Evolutionary conservation across 1,284 basidiomycete species (phyloP).

Genomic region (Vanrija pseudolonga): DNA sequence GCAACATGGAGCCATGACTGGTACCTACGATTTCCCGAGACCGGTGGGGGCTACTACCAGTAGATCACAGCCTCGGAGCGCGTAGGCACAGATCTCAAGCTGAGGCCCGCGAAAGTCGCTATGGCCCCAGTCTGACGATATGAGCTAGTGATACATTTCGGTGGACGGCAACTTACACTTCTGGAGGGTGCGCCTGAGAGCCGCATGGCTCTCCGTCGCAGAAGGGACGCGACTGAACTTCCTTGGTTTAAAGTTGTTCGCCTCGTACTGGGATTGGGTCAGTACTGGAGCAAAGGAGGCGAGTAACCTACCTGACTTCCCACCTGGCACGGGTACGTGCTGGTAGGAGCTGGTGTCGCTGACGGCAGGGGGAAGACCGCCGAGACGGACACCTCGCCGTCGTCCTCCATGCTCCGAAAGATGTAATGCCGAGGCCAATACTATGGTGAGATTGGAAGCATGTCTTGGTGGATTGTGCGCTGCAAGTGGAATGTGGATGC

Average conservation of each 20-base stretch:
- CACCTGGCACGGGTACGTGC: conserved; percentile 8
- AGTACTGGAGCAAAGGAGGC: neutral
- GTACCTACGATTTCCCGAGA: conserved; percentile 69
- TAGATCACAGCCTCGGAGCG: conserved; percentile 64
- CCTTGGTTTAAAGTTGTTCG: conserved; percentile 33
- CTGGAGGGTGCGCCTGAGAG: conserved; percentile 31
- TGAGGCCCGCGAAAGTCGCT: conserved; percentile 68
- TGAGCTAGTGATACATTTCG: no score
- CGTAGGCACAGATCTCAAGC: conserved; percentile 67
- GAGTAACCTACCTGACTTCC: conserved; percentile 21
- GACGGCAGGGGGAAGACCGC: conserved; percentile 7
- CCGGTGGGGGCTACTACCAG: conserved; percentile 85
- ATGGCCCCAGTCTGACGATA: conserved; percentile 58
- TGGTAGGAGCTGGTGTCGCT: neutral
- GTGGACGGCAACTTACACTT: conserved; percentile 9
- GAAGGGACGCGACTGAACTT: conserved; percentile 36
- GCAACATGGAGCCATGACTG: neutral
- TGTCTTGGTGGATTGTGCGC: no score
- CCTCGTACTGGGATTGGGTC: conserved; percentile 21
- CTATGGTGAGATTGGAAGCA: no score
- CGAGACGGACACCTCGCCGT: conserved; percentile 1
- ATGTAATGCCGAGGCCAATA: neutral
- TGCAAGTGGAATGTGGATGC: neutral
- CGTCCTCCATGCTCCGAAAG: conserved; percentile 1
- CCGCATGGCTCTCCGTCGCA: conserved; percentile 37